Percentiles rank a stretch among this genome's conserved stretches.
Conservation (phyloP, 2,329 filamentous ascomycete genomes). For the Plectosphaerella plurivora region DNA sequence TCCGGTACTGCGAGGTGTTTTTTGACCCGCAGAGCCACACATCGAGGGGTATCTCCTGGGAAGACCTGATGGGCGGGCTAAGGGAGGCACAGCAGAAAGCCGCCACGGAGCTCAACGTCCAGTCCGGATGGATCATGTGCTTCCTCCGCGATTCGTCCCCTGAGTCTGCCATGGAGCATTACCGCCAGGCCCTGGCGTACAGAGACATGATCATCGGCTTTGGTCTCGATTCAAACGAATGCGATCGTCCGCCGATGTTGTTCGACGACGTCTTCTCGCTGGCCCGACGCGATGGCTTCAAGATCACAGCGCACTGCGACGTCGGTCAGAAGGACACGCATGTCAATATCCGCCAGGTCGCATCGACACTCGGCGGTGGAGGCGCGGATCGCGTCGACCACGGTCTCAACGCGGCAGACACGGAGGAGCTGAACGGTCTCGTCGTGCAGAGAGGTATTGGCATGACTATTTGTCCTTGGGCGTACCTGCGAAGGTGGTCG, state of each 20-base stretch:
- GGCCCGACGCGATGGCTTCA: conserved; percentile 6
- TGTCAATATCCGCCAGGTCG: conserved; percentile 5
- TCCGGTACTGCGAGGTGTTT: conserved; percentile 73
- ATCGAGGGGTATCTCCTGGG: conserved; percentile 45
- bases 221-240: background rate
- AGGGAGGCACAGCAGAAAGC: background rate
- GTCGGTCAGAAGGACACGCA: conserved; percentile 7
- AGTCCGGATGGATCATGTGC: background rate
- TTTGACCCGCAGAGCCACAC: conserved; percentile 78
- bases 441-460: background rate
- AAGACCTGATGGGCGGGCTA: conserved; percentile 1
- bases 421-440: background rate
- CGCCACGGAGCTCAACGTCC: background rate
- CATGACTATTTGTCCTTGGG: background rate
- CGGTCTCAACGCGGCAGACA: background rate
- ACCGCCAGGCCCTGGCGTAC: background rate
- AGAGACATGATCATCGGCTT: conserved; percentile 1
- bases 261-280: conserved; percentile 7
- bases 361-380: background rate
- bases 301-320: conserved; percentile 10
- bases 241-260: background rate
- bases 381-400: background rate
- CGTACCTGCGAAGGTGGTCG: background rate
- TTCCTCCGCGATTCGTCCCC: background rate
- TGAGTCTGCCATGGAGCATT: background rate